These are phyloP conservation scores for Monosporascus sp. DNA, from an alignment of 2,329 filamentous ascomycete genomes.

Conservation along the genomic window DNA sequence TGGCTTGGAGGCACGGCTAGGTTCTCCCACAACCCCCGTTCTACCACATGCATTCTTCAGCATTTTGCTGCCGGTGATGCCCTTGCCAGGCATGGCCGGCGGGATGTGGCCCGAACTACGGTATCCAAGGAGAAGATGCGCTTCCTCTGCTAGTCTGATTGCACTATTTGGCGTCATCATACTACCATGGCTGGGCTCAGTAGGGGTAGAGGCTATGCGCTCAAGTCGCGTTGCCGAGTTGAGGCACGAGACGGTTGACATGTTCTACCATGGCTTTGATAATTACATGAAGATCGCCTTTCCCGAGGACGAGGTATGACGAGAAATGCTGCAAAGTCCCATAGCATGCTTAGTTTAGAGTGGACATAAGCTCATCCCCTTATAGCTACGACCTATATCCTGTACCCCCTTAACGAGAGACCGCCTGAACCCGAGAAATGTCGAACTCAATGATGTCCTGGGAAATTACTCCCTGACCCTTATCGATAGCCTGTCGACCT, in stretches of 20 bases:
- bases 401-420: slow-evolving; percentile 84
- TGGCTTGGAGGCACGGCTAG: too few relatives aligned
- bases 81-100: slow-evolving; percentile 33
- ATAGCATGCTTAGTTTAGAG: slow-evolving; percentile 4
- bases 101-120: slow-evolving; percentile 21
- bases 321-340: not conserved
- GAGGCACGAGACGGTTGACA: slow-evolving; percentile 60
- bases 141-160: slow-evolving; percentile 17
- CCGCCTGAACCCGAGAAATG: slow-evolving; percentile 68
- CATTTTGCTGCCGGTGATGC: slow-evolving; percentile 33
- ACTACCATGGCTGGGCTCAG: slow-evolving; percentile 35
- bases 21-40: not conserved
- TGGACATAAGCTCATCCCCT: slow-evolving; percentile 14
- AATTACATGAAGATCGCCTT: slow-evolving; percentile 94
- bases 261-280: slow-evolving; percentile 96
- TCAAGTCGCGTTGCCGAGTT: slow-evolving; percentile 50
- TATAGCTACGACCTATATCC: slow-evolving; percentile 73
- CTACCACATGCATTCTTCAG: slow-evolving; percentile 29
- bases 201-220: slow-evolving; percentile 45
- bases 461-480: slow-evolving; percentile 96
- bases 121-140: slow-evolving; percentile 12
- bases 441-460: slow-evolving; percentile 89
- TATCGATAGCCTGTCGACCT: slow-evolving; percentile 89
- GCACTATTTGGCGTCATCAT: slow-evolving; percentile 21
- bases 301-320: slow-evolving; percentile 77